Evolutionary conservation across 345 rosid genomes (phyloP), one percentile per base, ranked within the genome.

Genomic region (Viola odorata): DNA sequence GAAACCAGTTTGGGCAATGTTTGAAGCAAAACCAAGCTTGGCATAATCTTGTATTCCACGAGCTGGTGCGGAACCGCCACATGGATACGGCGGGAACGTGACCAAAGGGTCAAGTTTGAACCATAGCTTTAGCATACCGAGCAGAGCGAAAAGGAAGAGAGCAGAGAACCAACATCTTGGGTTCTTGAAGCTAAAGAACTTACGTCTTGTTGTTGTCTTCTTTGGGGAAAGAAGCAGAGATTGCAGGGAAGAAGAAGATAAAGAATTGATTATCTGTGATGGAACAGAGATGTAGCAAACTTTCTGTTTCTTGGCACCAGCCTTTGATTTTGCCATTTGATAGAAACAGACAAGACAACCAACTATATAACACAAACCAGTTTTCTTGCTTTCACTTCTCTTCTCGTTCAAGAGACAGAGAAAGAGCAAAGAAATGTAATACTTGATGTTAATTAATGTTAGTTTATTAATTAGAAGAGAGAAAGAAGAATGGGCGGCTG

Each of bases 151-250:
- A 7, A 85, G 73, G 72, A 85, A 75, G 49, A 92, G 78, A 58
- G 72, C 72, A 44, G 78, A 79, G 55, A 74, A 70, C 86, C 88
- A 85, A 12, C 78, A 57, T 71, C 69, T 73, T n/a, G 86, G 82
- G 71, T 72, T 81, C 66, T 68, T 75, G 63, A 55, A 14, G 45
- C 47, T 17, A 16, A 71, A 65, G 50, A 70, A 65, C 55, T 45
- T 80, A 59, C 8, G 74, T 62, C 75, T 69, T 45, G 82, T 64
- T 37, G 84, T 57, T 61, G 64, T 64, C 58, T 81, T 91, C 58
- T 81, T 91, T 7, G 91, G 87, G 6, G 97, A 82, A 49, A 84
- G 73, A 42, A 89, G 81, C 57, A 86, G 84, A 17, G 81, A 69
- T 37, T 82, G 83, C 53, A 81, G 72, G 14, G 90, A 81, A 54